A percentile compares a stretch with the other conserved stretches of the same genome.
Conservation (phyloP, 176 grass and related monocot genomes). For the Olyra latifolia region DNA sequence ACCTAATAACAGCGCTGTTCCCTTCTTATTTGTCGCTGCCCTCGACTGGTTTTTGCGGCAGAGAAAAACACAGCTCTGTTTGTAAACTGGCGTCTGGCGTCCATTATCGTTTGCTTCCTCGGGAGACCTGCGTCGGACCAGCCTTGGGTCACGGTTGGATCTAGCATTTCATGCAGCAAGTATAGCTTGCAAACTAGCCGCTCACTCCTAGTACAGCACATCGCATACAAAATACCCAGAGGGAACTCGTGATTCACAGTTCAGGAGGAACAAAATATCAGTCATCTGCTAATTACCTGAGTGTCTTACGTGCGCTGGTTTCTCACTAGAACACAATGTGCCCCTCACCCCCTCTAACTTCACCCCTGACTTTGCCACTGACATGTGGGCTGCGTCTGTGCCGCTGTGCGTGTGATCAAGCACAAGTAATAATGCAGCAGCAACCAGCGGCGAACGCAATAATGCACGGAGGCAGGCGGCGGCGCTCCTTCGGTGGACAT, state of each 20-base stretch:
- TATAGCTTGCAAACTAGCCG: background rate
- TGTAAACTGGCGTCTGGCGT: background rate
- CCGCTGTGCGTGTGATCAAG: no score
- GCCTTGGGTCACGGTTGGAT: background rate
- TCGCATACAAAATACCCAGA: background rate
- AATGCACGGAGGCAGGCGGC: background rate
- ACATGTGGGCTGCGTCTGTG: no score
- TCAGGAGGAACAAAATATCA: background rate
- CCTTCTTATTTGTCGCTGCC: slow-evolving; percentile 22
- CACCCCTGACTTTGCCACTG: no score
- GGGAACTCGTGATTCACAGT: background rate
- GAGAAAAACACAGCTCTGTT: background rate
- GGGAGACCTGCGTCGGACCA: background rate
- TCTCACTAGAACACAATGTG: background rate
- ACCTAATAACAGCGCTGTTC: background rate
- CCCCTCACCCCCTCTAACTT: no score
- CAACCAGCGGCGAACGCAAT: no score
- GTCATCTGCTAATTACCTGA: background rate
- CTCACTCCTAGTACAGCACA: background rate
- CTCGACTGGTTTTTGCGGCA: background rate
- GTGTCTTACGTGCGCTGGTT: background rate
- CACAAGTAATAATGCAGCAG: no score
- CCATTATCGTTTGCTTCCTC: slow-evolving; percentile 22
- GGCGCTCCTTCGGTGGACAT: background rate
- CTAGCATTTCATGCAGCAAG: background rate